Evolutionary conservation across 352 stramenopile species (phyloP).

Genomic region (Phytophthora colocasiae): DNA sequence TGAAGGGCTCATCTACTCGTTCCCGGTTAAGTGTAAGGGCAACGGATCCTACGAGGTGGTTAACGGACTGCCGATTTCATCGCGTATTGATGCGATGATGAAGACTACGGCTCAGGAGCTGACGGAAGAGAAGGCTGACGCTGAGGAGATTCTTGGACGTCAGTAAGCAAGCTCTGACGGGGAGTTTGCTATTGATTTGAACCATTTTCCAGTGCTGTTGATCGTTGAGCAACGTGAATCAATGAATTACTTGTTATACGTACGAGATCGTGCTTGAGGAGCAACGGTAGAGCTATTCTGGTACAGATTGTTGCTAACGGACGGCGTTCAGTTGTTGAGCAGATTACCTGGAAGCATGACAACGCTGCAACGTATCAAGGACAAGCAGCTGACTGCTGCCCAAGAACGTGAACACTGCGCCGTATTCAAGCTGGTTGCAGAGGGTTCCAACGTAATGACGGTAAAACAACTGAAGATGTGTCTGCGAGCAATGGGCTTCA

Average conservation of each 20-base stretch:
- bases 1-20: slow-evolving; percentile 93
- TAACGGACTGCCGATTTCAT: slow-evolving; percentile 68
- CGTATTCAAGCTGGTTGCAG: slow-evolving; percentile 33
- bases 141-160: slow-evolving; percentile 68
- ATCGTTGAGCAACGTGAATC: slow-evolving; percentile 14
- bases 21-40: slow-evolving; percentile 87
- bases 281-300: slow-evolving; percentile 2
- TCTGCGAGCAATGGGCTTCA: slow-evolving; percentile 43
- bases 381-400: slow-evolving; percentile 34
- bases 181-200: neutral
- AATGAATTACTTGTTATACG: slow-evolving; percentile 33
- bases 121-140: slow-evolving; percentile 80
- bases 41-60: slow-evolving; percentile 83
- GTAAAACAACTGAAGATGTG: slow-evolving; percentile 41
- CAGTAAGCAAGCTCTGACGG: slow-evolving; percentile 22
- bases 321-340: slow-evolving; percentile 1
- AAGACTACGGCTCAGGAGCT: slow-evolving; percentile 83
- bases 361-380: slow-evolving; percentile 33
- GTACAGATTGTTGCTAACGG: slow-evolving; percentile 22
- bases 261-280: neutral
- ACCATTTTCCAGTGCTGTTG: slow-evolving; percentile 9
- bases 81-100: slow-evolving; percentile 79
- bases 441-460: slow-evolving; percentile 30
- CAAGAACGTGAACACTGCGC: slow-evolving; percentile 36
- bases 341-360: slow-evolving; percentile 12